A percentile compares a stretch with the other conserved stretches of the same genome.
phyloP scores from a whole-genome alignment of 192 early-diverging fungal genomes.

The Rhizoclosmatium globosum region DNA sequence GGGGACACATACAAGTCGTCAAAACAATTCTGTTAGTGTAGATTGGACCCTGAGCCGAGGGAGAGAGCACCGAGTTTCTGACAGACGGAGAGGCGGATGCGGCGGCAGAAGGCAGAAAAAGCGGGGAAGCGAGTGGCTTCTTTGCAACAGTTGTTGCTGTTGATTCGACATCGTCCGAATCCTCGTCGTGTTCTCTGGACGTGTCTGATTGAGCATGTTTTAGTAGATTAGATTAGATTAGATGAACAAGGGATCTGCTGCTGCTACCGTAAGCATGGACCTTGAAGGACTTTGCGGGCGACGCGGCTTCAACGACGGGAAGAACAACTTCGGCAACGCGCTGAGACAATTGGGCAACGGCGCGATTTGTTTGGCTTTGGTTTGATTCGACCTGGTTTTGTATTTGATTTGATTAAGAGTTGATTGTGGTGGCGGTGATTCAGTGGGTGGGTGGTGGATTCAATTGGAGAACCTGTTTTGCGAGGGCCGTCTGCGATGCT shows the following conservation, averaged over 20 bases:
- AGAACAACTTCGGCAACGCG: constrained; percentile 16
- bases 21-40: constrained; percentile 70
- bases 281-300: constrained; percentile 11
- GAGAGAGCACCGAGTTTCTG: background rate
- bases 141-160: background rate
- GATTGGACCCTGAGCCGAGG: constrained; percentile 29
- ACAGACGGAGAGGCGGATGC: background rate
- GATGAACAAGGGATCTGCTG: background rate
- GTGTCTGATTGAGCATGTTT: background rate
- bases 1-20: constrained; percentile 58
- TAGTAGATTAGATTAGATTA: background rate
- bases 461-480: constrained; percentile 5
- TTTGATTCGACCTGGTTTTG: constrained; percentile 26
- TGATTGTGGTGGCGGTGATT: background rate
- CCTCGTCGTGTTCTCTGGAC: constrained; percentile 21
- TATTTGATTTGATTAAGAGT: background rate
- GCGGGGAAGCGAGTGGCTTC: background rate
- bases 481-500: constrained; percentile 4
- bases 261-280: constrained; percentile 21
- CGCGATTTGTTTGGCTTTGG: constrained; percentile 21
- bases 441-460: background rate
- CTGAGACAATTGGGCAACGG: constrained; percentile 8
- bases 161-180: constrained; percentile 40
- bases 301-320: background rate
- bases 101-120: background rate